phyloP scores from a whole-genome alignment of 2,329 filamentous ascomycete species.

The Amphichorda felina region DNA sequence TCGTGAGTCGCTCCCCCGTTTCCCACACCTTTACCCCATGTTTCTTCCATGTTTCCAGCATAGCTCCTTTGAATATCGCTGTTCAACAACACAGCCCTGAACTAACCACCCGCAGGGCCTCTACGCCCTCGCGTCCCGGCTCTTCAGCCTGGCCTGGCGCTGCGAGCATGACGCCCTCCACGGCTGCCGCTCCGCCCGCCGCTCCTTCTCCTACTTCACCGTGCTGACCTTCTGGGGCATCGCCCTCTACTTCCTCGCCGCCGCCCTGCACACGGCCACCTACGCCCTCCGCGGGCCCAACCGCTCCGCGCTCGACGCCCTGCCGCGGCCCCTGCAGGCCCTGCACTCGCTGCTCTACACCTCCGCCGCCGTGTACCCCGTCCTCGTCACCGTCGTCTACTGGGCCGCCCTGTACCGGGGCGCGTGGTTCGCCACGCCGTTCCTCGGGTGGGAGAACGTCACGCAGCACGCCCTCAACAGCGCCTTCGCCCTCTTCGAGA shows the following conservation, averaged over 20 bases:
- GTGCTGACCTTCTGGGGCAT: conserved; percentile 73
- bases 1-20: conserved; percentile 24
- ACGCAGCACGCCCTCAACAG: conserved; percentile 68
- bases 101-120: no score
- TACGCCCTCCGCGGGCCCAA: conserved; percentile 41
- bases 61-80: no score
- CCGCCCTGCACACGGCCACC: conserved; percentile 55
- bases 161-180: conserved; percentile 47
- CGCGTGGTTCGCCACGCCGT: conserved; percentile 35
- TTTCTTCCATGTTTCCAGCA: no score
- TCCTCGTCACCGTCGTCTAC: conserved; percentile 60
- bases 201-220: conserved; percentile 73
- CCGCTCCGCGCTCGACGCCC: conserved; percentile 41
- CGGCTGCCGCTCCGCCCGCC: conserved; percentile 32
- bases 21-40: no score
- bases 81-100: no score
- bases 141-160: conserved; percentile 53
- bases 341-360: conserved; percentile 55
- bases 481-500: conserved; percentile 63
- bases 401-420: conserved; percentile 49
- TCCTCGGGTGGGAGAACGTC: conserved; percentile 51
- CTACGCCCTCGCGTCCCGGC: no score
- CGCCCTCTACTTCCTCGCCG: conserved; percentile 63
- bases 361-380: conserved; percentile 49
- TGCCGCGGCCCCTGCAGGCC: conserved; percentile 50